Percentiles rank a stretch among this genome's conserved stretches.
phyloP scores from a whole-genome alignment of 2,329 filamentous ascomycete species.

The Diaporthe aspalathi region DNA sequence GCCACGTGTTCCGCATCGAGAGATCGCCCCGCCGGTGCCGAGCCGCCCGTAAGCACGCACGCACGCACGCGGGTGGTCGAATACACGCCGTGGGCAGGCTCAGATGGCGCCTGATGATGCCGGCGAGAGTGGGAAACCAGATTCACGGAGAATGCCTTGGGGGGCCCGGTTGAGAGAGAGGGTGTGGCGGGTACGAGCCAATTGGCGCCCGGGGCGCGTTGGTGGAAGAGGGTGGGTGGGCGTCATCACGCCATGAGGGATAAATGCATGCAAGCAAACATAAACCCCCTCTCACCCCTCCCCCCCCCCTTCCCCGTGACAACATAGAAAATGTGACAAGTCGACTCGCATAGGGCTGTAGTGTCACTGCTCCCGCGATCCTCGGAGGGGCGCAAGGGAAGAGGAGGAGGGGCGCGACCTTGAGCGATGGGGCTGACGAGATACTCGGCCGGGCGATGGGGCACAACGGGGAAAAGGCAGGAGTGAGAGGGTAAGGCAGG shows the following conservation, averaged over 20 bases:
- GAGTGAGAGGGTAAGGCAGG: not conserved
- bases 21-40: conserved; percentile 18
- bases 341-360: conserved; percentile 26
- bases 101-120: not conserved
- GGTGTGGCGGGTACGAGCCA: not conserved
- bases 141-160: not conserved
- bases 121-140: not conserved
- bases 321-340: conserved; percentile 4
- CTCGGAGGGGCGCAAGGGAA: not conserved
- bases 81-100: not conserved
- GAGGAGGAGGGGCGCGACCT: not conserved
- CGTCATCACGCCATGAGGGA: conserved; percentile 15
- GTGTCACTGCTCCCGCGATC: conserved; percentile 17
- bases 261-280: conserved; percentile 8
- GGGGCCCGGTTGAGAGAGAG: not conserved
- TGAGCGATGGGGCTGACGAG: conserved; percentile 25
- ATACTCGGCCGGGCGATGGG: not conserved
- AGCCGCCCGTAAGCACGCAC: not conserved
- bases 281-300: too few relatives aligned
- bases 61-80: not conserved
- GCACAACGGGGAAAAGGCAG: conserved; percentile 6
- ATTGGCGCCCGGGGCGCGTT: not conserved
- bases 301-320: conserved; percentile 17
- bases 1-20: conserved; percentile 24
- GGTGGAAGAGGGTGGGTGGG: not conserved